phyloP scores from a whole-genome alignment of 1,139 yeast genomes.

The Candida anutae region DNA sequence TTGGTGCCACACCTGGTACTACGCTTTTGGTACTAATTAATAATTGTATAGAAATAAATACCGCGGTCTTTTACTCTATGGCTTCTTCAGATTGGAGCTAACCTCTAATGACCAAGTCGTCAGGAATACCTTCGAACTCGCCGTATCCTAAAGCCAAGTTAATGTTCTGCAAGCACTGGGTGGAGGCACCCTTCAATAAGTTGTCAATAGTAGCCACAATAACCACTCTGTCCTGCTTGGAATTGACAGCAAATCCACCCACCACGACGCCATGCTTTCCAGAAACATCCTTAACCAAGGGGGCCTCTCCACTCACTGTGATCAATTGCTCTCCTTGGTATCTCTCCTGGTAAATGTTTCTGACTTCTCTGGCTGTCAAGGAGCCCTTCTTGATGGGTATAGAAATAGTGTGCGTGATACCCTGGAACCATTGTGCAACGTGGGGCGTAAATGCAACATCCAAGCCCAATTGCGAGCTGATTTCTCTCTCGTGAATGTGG shows the following conservation, averaged over 20 bases:
- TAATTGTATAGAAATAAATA: too few relatives aligned
- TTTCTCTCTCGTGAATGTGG: slow-evolving; percentile 93
- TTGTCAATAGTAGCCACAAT: slow-evolving; percentile 93
- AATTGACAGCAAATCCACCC: slow-evolving; percentile 92
- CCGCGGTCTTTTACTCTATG: too few relatives aligned
- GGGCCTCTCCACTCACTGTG: slow-evolving; percentile 82
- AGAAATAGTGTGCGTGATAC: slow-evolving; percentile 85
- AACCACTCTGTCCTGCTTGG: slow-evolving; percentile 84
- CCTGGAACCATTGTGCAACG: slow-evolving; percentile 99
- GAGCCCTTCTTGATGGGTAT: slow-evolving; percentile 72
- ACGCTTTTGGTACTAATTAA: too few relatives aligned
- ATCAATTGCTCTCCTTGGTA: slow-evolving; percentile 84
- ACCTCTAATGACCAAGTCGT: slow-evolving; percentile 43
- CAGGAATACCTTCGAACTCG: slow-evolving; percentile 92
- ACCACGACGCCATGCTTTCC: slow-evolving; percentile 92
- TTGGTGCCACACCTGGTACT: too few relatives aligned
- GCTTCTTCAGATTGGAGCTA: slow-evolving; percentile 11
- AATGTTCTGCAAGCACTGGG: slow-evolving; percentile 94
- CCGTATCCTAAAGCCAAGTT: slow-evolving; percentile 84
- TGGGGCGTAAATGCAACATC: slow-evolving; percentile 91
- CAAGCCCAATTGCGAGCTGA: slow-evolving; percentile 68
- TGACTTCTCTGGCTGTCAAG: slow-evolving; percentile 72
- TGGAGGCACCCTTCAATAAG: slow-evolving; percentile 94
- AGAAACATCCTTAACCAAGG: slow-evolving; percentile 81
- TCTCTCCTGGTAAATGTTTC: slow-evolving; percentile 80